Conservation (phyloP, 1,284 basidiomycete species). For the Crepidotus sp. region DNA sequence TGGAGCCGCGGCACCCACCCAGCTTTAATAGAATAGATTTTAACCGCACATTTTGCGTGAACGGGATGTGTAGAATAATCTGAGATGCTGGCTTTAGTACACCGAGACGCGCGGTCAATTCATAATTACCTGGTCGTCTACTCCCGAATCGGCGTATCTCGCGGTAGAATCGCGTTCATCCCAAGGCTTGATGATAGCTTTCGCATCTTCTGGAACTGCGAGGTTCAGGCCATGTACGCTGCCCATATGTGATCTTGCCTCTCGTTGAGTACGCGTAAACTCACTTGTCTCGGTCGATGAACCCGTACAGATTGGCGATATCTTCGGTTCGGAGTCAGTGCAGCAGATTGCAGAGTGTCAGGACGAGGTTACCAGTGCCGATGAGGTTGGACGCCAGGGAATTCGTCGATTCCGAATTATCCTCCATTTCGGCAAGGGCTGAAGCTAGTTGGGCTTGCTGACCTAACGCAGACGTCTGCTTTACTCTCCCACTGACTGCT, state of each 20-base stretch:
- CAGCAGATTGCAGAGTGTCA: neutral
- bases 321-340: slow-evolving; percentile 29
- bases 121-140: slow-evolving; percentile 65
- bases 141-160: slow-evolving; percentile 60
- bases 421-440: slow-evolving; percentile 1
- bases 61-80: slow-evolving; percentile 75
- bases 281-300: slow-evolving; percentile 68
- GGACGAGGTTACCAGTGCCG: slow-evolving; percentile 11
- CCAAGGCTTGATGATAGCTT: slow-evolving; percentile 62
- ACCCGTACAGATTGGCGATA: slow-evolving; percentile 47
- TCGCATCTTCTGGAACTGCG: slow-evolving; percentile 66
- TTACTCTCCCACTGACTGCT: neutral
- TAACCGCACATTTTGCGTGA: slow-evolving; percentile 67
- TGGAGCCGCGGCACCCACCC: slow-evolving; percentile 35
- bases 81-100: slow-evolving; percentile 22
- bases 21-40: slow-evolving; percentile 66
- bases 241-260: slow-evolving; percentile 15
- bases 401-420: slow-evolving; percentile 15
- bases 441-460: neutral
- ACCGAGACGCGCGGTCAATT: slow-evolving; percentile 16
- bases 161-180: slow-evolving; percentile 61
- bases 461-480: neutral
- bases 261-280: slow-evolving; percentile 23
- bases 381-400: slow-evolving; percentile 14
- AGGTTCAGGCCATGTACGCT: slow-evolving; percentile 76